These are phyloP conservation scores for Clathrus columnatus DNA, from an alignment of 768 basidiomycete species.

Conservation along the genomic window DNA sequence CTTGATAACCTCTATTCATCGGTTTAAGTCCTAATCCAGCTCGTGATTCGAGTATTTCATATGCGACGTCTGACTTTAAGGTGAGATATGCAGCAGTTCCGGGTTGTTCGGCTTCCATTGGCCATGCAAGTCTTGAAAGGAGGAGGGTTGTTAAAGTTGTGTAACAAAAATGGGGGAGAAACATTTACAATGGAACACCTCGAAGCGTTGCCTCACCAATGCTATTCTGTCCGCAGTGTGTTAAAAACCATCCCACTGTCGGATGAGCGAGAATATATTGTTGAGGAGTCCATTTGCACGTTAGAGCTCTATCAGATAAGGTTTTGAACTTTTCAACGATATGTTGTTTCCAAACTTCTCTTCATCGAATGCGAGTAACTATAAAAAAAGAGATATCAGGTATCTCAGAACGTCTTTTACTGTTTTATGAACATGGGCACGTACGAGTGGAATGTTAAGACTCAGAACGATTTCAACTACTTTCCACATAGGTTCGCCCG, in stretches of 20 bases:
- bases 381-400: neutral
- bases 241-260: conserved; percentile 19
- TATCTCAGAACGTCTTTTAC: neutral
- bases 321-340: conserved; percentile 13
- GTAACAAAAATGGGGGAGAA: conserved; percentile 3
- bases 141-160: neutral
- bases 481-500: conserved; percentile 13
- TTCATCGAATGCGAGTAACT: conserved; percentile 18
- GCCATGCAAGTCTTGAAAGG: conserved; percentile 20
- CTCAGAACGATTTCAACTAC: conserved; percentile 18
- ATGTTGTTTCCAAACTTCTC: neutral
- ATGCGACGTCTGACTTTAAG: conserved; percentile 12
- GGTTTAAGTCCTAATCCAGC: conserved; percentile 12
- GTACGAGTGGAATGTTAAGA: conserved; percentile 17
- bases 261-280: conserved; percentile 19
- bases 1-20: conserved; percentile 13
- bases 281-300: conserved; percentile 20
- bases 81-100: conserved; percentile 17
- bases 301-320: conserved; percentile 14
- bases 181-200: conserved; percentile 18
- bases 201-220: conserved; percentile 16
- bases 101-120: conserved; percentile 20
- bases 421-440: neutral
- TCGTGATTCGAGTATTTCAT: conserved; percentile 17
- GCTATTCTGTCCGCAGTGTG: conserved; percentile 21